Conservation (phyloP, 78 protist genomes). For the Dictyostelium intermedium region DNA sequence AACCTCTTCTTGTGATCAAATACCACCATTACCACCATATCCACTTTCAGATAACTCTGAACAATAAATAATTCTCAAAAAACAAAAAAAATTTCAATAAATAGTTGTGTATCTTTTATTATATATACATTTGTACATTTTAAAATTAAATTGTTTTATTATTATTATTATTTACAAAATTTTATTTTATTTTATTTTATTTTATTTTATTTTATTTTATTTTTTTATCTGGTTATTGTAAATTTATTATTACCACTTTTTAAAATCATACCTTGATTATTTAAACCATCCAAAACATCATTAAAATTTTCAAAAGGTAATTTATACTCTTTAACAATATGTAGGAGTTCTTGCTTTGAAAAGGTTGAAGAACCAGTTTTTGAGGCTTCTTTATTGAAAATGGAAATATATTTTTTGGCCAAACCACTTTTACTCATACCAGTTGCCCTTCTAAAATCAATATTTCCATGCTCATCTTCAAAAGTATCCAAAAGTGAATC, state of each 20-base stretch:
- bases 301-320: slow-evolving; percentile 42
- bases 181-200: not conserved
- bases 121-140: not conserved
- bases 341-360: not conserved
- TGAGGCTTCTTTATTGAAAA: not conserved
- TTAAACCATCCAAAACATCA: not conserved
- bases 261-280: slow-evolving; percentile 50
- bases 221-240: not conserved
- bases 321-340: slow-evolving; percentile 9
- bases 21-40: not conserved
- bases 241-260: slow-evolving; percentile 5
- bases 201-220: not conserved
- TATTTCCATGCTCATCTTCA: slow-evolving; percentile 71
- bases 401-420: not conserved
- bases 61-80: not conserved
- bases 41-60: not conserved
- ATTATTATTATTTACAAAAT: not conserved
- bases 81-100: too few relatives aligned
- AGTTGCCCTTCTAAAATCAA: slow-evolving; percentile 54
- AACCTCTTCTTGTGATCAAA: not conserved
- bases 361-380: not conserved
- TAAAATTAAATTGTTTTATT: not conserved
- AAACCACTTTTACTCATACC: slow-evolving; percentile 34
- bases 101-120: not conserved
- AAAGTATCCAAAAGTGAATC: slow-evolving; percentile 50